Evolutionary conservation across 441 rosid genomes (phyloP), one percentile per base, ranked within the genome.

Genomic region (Bruguiera hainesii): DNA sequence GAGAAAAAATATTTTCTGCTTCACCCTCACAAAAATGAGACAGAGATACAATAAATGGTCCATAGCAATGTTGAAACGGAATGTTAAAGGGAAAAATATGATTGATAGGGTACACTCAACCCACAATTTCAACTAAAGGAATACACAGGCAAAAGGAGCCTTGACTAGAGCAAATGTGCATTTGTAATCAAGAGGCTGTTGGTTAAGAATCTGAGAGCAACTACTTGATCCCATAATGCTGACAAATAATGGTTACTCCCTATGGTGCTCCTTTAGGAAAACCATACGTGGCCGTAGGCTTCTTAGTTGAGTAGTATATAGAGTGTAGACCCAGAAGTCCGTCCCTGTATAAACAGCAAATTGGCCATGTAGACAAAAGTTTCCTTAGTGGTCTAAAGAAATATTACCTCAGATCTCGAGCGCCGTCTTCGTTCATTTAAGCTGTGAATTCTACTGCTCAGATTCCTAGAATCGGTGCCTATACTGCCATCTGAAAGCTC

Each of bases 331-430:
- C 28, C 57, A 21, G 8, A 53, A 3, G 51, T 25, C 50, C 7
- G 25, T 19, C 33, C 1, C 6, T 5, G 4, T 58, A 62, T 50
- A 35, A 29, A 53, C 42, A 58, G 25, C 50, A 39, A 57, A 51
- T 21, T 33, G n/a, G 57, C 1, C 25, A 28, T 0, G 42, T 7
- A 39, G 52, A 52, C 2, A n/a, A 50, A 56, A 62, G 35, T 42
- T 23, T 28, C 20, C 30, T 29, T 5, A 56, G 71, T 39, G 28
- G 42, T 25, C 33, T 68, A 59, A 42, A 11, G 56, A 64, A 51
- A 59, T 39, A 63, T 70, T 66, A 88, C 94, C 91, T 84, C 89
- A 50, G 86, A 86, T 82, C 91, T 83, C 2, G 83, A 84, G 59
- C 73, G 83, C 21, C 78, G 79, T 51, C 87, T 80, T 62, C 74